phyloP scores from a whole-genome alignment of 2,329 filamentous ascomycete species.

The Diaporthe eres region DNA sequence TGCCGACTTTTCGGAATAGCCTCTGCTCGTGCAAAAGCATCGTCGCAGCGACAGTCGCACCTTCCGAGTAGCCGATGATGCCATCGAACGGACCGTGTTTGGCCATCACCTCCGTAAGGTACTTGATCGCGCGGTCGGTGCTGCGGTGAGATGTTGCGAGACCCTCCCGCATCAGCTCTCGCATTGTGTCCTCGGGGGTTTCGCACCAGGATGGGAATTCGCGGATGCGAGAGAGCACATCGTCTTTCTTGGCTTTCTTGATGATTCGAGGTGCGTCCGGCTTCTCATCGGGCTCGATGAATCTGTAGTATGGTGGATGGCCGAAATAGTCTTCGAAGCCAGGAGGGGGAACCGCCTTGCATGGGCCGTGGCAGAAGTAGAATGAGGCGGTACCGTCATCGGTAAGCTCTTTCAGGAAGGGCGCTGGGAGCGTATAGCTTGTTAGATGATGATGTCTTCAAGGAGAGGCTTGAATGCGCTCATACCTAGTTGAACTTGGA shows the following conservation, averaged over 20 bases:
- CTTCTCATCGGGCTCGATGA: slow-evolving; percentile 42
- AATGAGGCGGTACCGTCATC: slow-evolving; percentile 35
- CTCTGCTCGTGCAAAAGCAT: slow-evolving; percentile 40
- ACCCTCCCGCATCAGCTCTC: slow-evolving; percentile 57
- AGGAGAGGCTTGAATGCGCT: not conserved
- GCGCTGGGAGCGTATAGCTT: slow-evolving; percentile 14
- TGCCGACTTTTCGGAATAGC: slow-evolving; percentile 45
- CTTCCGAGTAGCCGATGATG: slow-evolving; percentile 41
- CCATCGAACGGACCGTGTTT: slow-evolving; percentile 35
- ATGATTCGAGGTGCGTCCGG: slow-evolving; percentile 22
- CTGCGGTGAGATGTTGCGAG: slow-evolving; percentile 12
- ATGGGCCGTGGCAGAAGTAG: slow-evolving; percentile 38
- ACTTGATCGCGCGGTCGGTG: slow-evolving; percentile 50
- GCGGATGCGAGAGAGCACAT: slow-evolving; percentile 65
- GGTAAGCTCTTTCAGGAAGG: slow-evolving; percentile 41
- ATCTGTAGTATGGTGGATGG: slow-evolving; percentile 40
- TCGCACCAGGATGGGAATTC: slow-evolving; percentile 61
- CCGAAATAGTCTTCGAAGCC: slow-evolving; percentile 45
- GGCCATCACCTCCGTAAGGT: slow-evolving; percentile 45
- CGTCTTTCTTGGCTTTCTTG: slow-evolving; percentile 57
- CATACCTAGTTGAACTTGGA: slow-evolving; percentile 43
- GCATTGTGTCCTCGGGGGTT: slow-evolving; percentile 69
- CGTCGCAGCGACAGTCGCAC: slow-evolving; percentile 38
- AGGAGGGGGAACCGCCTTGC: slow-evolving; percentile 39
- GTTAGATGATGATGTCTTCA: not conserved